Conservation (phyloP, 2,329 filamentous ascomycete species). For the Neonectria ditissima region DNA sequence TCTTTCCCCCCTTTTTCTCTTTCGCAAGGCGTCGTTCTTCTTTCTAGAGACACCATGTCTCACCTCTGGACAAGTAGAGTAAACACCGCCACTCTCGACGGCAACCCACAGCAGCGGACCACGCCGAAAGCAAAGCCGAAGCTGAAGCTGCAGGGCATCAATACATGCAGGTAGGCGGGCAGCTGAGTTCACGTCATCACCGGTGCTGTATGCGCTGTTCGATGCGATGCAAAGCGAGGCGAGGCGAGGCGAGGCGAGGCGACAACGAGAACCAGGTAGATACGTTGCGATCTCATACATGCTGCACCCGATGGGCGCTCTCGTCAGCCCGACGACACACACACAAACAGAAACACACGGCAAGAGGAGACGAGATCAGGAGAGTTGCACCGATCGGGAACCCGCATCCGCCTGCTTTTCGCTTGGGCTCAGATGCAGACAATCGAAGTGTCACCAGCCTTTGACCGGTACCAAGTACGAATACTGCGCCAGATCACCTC, state of each 20-base stretch:
- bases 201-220: slow-evolving; percentile 23
- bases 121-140: background rate
- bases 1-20: background rate
- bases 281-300: background rate
- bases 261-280: background rate
- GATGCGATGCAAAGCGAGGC: slow-evolving; percentile 1
- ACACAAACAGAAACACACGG: background rate
- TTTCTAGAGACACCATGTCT: background rate
- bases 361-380: slow-evolving; percentile 17
- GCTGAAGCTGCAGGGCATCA: slow-evolving; percentile 28
- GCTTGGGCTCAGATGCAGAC: slow-evolving; percentile 23
- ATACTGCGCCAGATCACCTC: slow-evolving; percentile 33
- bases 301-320: slow-evolving; percentile 1
- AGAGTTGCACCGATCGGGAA: slow-evolving; percentile 23
- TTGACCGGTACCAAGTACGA: slow-evolving; percentile 36
- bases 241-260: too few species aligned
- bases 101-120: slow-evolving; percentile 9
- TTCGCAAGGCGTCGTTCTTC: background rate
- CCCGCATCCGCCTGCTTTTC: slow-evolving; percentile 15
- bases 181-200: slow-evolving; percentile 25
- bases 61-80: background rate
- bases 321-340: slow-evolving; percentile 11
- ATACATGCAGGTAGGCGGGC: slow-evolving; percentile 27
- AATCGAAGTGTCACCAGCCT: slow-evolving; percentile 20
- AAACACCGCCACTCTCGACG: background rate